Base-by-base conservation (phyloP, 2,329 filamentous ascomycete genomes). In the Niveomyces coronatus region DNA sequence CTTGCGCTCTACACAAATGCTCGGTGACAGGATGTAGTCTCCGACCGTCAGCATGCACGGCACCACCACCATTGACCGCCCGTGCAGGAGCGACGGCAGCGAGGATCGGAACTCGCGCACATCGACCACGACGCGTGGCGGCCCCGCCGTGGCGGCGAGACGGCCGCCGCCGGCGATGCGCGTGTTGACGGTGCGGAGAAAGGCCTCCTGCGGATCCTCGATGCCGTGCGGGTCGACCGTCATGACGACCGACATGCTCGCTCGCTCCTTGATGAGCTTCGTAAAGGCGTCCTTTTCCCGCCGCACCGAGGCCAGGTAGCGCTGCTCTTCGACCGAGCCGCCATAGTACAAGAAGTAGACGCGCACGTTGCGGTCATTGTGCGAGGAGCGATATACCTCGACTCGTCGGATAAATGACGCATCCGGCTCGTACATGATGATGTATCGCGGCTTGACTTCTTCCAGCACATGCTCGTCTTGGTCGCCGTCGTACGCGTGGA, bases 371-470 rank as follows among this genome's bases (percentile, higher is more conserved):
- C 87, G 72, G 55, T 89, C 85, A 41, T 80, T 83, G 61, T 98
- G 91, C 9, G 88, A 95, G 37, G 87, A 94, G 27, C 91, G 79
- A 61, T 96, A 98, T 2, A 96, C 88, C 56, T 98, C 91, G 15
- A 98, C 82, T 26, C 89, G 74, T 11, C 91, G 79, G 52, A 96
- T 94, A 57, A 98, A 98, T 3, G 89, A 80, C 3, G 89, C 79
- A 47, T 96, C 87, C 1, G 91, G 89, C 56, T 96, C 91, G 59
- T 95, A 98, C 91, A 98, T 96, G 63, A 98, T 83, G 42, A 98
- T 86, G 58, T 95, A 95, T 43, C 85, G 79, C 23, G 91, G 91
- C 53, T 85, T 87, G 41, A 91, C 71, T 60, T 98, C 91, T 56
- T 98, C 89, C 2, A 98, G 72, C n/a, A 96, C 73, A 56, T 94